These are phyloP conservation scores for Thuidium tamariscinum DNA, from an alignment of 225 moss, liverwort and hornwort genomes.

Conservation along the genomic window DNA sequence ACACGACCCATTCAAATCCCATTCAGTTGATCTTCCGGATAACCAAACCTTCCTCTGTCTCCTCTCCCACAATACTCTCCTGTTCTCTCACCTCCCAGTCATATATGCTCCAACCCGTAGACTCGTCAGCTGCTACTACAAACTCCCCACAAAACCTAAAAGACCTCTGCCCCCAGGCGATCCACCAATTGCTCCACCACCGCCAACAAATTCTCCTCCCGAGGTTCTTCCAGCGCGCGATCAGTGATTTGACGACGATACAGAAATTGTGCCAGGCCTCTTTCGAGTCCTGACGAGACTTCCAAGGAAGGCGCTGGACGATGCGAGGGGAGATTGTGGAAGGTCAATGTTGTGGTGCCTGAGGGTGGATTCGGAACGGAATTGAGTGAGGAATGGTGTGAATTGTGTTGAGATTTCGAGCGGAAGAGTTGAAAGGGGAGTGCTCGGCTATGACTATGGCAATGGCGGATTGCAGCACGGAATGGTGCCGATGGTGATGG, in stretches of 20 bases:
- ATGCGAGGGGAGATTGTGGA: not conserved
- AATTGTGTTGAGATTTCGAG: not conserved
- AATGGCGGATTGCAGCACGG: not conserved
- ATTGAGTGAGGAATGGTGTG: not conserved
- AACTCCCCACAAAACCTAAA: not conserved
- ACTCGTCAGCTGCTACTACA: constrained; percentile 11
- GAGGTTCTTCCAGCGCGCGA: not conserved
- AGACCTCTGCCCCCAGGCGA: not conserved
- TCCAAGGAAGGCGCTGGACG: not conserved
- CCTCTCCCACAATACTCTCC: not conserved
- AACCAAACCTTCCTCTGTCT: not conserved
- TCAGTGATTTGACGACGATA: not conserved
- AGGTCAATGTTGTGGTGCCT: not conserved
- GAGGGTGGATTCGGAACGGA: not conserved
- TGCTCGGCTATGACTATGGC: not conserved
- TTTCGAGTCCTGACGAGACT: not conserved
- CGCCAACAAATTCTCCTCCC: not conserved
- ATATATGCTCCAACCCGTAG: not conserved
- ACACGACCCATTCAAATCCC: constrained; percentile 55
- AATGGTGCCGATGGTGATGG: not conserved
- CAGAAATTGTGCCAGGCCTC: not conserved
- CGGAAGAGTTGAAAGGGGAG: not conserved
- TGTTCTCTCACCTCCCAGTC: not conserved
- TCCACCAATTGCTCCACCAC: not conserved
- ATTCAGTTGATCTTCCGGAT: constrained; percentile 10